Base-by-base conservation (phyloP, 129 eudicot genomes). In the Calendula officinalis region DNA sequence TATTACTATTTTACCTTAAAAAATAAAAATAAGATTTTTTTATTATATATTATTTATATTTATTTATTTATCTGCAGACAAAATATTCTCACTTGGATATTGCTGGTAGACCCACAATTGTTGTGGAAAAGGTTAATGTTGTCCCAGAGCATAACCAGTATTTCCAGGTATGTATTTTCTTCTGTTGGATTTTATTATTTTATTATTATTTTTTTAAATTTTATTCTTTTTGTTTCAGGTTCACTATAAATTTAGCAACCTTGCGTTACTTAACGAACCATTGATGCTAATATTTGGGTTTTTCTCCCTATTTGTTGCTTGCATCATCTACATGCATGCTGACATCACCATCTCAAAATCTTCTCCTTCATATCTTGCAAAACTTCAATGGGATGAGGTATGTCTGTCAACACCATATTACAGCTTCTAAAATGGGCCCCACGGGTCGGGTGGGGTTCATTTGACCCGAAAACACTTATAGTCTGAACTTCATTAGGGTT, bases 381-480 rank as follows among this genome's bases (percentile, higher is more conserved):
- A 86, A 78, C 76, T 85, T 62, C 99, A 92, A 70, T 92, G 95
- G 99, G 99, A 92, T 43, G 97, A 92, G 97, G 99, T 85, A 56
- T 6, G 75, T 14, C 4, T 6, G 75, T 13, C 4, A 37, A 64
- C 58, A 6, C 12, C 38, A 22, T 9, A 47, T 60, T 57, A 37
- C 32, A 57, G 32, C 32, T 57, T 27, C 12, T 32, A 13, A 57
- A 35, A n/a, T 57, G 32, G n/a, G n/a, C n/a, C n/a, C n/a, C 8
- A 27, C 12, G 27, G 63, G 32, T 10, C 1, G 46, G 63, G 63
- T 1, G 12, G 11, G 33, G 36, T 57, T 40, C 8, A 9, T 7
- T 40, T 5, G 44, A 40, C 44, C 4, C 2, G 0, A 40, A 40
- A n/a, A n/a, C n/a, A n/a, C n/a, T n/a, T n/a, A n/a, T n/a, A n/a